Evolutionary conservation across 2,329 filamentous ascomycete species (phyloP).

Genomic region (Trichophyton rubrum): DNA sequence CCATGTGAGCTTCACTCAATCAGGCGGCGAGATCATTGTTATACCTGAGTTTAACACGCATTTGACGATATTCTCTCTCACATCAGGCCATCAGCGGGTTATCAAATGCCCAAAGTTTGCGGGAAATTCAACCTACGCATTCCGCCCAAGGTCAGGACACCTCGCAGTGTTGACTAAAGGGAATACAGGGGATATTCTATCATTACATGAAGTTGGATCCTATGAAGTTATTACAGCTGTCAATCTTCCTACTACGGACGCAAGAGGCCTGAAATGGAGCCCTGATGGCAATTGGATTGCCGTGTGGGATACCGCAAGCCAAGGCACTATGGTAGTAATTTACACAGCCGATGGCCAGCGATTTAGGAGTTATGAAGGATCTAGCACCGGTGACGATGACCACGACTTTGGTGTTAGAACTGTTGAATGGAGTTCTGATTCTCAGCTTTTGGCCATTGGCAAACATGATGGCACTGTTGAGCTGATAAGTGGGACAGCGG

Average conservation of each 20-base stretch:
- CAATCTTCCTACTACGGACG: constrained; percentile 41
- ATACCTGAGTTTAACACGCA: constrained; percentile 32
- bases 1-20: constrained; percentile 27
- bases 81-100: constrained; percentile 25
- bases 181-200: constrained; percentile 27
- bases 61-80: constrained; percentile 25
- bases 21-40: constrained; percentile 27
- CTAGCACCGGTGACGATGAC: constrained; percentile 16
- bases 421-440: constrained; percentile 42
- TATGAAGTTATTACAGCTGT: constrained; percentile 25
- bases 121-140: constrained; percentile 26
- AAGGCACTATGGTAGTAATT: constrained; percentile 40
- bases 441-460: constrained; percentile 37
- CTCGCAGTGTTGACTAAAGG: constrained; percentile 31
- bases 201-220: constrained; percentile 26
- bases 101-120: constrained; percentile 32
- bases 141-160: constrained; percentile 29
- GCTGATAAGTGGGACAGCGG: constrained; percentile 34
- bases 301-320: constrained; percentile 43
- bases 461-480: constrained; percentile 41
- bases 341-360: constrained; percentile 49
- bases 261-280: constrained; percentile 48
- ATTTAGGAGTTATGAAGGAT: constrained; percentile 42
- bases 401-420: constrained; percentile 40
- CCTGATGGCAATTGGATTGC: constrained; percentile 48